Conservation (phyloP, 306 rosid species). For the Heteromeles arbutifolia region DNA sequence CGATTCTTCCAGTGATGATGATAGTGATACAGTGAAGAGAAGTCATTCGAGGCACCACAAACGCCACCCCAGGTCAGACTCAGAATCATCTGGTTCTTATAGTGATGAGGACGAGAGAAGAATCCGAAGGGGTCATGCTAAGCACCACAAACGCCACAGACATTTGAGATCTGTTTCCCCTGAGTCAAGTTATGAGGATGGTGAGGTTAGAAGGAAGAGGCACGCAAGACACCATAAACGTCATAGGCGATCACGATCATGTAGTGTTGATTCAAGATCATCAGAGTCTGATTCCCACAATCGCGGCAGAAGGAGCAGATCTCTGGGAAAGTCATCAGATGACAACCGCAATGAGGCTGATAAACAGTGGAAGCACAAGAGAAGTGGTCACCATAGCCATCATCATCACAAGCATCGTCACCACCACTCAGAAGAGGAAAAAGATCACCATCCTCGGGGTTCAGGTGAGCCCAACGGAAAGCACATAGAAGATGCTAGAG, state of each 20-base stretch:
- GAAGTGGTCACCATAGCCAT: slow-evolving; percentile 27
- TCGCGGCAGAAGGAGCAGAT: slow-evolving; percentile 31
- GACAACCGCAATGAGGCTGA: slow-evolving; percentile 38
- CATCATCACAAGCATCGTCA: slow-evolving; percentile 27
- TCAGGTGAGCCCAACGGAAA: slow-evolving; percentile 21
- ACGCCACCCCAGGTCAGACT: slow-evolving; percentile 17
- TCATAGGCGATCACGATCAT: slow-evolving; percentile 41
- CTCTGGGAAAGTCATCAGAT: slow-evolving; percentile 46
- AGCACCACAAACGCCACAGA: slow-evolving; percentile 42
- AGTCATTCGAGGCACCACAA: slow-evolving; percentile 7
- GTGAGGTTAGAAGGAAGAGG: slow-evolving; percentile 26
- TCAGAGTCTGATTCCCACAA: slow-evolving; percentile 40
- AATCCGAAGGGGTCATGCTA: slow-evolving; percentile 34
- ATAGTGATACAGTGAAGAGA: slow-evolving; percentile 24
- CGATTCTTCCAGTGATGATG: slow-evolving; percentile 41
- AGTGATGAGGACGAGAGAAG: slow-evolving; percentile 31
- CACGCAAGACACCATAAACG: slow-evolving; percentile 39
- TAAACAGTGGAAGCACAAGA: slow-evolving; percentile 28
- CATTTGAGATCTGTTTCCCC: slow-evolving; percentile 31
- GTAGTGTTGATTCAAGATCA: slow-evolving; percentile 31
- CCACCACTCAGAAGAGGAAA: slow-evolving; percentile 30
- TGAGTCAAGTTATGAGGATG: slow-evolving; percentile 34
- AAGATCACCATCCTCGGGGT: slow-evolving; percentile 17
- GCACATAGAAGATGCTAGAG: slow-evolving; percentile 5
- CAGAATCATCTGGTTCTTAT: slow-evolving; percentile 10